phyloP scores from a whole-genome alignment of 2,329 filamentous ascomycete genomes.

The Zymoseptoria tritici region DNA sequence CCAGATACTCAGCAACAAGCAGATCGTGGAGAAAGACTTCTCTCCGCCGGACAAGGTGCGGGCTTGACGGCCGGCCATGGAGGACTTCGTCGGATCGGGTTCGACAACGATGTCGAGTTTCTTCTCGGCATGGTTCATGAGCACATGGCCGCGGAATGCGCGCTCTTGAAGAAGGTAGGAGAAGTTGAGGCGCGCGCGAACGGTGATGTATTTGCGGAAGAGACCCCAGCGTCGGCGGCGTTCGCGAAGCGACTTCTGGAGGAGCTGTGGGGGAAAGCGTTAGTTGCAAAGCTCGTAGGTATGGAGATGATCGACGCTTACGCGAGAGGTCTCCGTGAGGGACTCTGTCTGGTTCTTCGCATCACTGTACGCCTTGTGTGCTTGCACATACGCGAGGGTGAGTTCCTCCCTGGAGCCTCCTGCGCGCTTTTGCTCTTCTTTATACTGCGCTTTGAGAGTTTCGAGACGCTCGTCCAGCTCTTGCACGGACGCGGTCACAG shows the following conservation, averaged over 20 bases:
- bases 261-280: slow-evolving; percentile 32
- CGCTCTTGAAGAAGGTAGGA: slow-evolving; percentile 82
- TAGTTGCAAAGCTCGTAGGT: slow-evolving; percentile 4
- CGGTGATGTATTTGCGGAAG: slow-evolving; percentile 79
- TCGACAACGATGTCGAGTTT: slow-evolving; percentile 67
- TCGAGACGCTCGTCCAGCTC: slow-evolving; percentile 19
- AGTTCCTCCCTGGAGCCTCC: slow-evolving; percentile 1
- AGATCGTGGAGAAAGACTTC: slow-evolving; percentile 96
- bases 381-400: slow-evolving; percentile 2
- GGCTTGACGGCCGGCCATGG: slow-evolving; percentile 67
- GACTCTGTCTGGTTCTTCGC: slow-evolving; percentile 12
- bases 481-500: slow-evolving; percentile 25
- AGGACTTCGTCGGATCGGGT: slow-evolving; percentile 61
- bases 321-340: neutral
- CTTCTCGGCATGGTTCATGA: slow-evolving; percentile 68
- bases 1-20: slow-evolving; percentile 86
- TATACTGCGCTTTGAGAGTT: slow-evolving; percentile 1
- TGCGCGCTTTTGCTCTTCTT: neutral
- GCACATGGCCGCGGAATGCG: slow-evolving; percentile 74
- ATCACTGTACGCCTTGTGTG: slow-evolving; percentile 12
- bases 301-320: neutral
- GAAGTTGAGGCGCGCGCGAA: slow-evolving; percentile 79
- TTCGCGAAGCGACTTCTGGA: slow-evolving; percentile 55
- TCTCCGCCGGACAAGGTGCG: slow-evolving; percentile 93
- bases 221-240: slow-evolving; percentile 69